Conservation (phyloP, 2,329 filamentous ascomycete species). For the Claviceps spartinae region DNA sequence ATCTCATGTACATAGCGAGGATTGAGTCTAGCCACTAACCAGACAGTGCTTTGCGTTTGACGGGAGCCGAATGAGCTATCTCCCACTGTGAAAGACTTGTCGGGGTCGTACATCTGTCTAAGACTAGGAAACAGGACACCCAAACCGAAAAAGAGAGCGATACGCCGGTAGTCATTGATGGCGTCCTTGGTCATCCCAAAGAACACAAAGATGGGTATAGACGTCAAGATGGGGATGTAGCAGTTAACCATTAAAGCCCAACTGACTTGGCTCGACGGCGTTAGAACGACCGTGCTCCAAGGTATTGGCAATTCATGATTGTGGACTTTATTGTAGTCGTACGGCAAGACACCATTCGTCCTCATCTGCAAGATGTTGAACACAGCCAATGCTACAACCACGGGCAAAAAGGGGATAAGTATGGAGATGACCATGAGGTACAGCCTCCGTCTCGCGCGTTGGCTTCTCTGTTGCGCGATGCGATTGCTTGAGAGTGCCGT, state of each 20-base stretch:
- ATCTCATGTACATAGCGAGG: neutral
- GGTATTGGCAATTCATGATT: slow-evolving; percentile 21
- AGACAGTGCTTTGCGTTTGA: slow-evolving; percentile 8
- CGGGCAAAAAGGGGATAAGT: slow-evolving; percentile 36
- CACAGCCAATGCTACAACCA: slow-evolving; percentile 27
- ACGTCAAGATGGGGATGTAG: slow-evolving; percentile 35
- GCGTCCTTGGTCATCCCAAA: slow-evolving; percentile 44
- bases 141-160: slow-evolving; percentile 26
- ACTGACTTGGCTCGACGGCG: slow-evolving; percentile 26
- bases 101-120: slow-evolving; percentile 25
- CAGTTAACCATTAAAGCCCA: slow-evolving; percentile 29
- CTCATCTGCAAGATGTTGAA: slow-evolving; percentile 24
- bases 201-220: slow-evolving; percentile 35
- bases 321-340: slow-evolving; percentile 30
- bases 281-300: slow-evolving; percentile 34
- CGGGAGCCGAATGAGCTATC: slow-evolving; percentile 12
- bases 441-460: slow-evolving; percentile 36
- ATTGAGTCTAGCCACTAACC: slow-evolving; percentile 6
- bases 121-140: slow-evolving; percentile 30
- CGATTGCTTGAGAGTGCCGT: slow-evolving; percentile 27
- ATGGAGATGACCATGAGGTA: slow-evolving; percentile 42
- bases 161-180: slow-evolving; percentile 32
- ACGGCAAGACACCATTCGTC: slow-evolving; percentile 18
- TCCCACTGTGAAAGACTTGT: slow-evolving; percentile 11
- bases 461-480: slow-evolving; percentile 26